Percentiles rank a stretch among this genome's conserved stretches.
These are phyloP conservation scores for Stephania yunnanensis DNA, from an alignment of 164 flowering plant genomes.

Conservation along the genomic window DNA sequence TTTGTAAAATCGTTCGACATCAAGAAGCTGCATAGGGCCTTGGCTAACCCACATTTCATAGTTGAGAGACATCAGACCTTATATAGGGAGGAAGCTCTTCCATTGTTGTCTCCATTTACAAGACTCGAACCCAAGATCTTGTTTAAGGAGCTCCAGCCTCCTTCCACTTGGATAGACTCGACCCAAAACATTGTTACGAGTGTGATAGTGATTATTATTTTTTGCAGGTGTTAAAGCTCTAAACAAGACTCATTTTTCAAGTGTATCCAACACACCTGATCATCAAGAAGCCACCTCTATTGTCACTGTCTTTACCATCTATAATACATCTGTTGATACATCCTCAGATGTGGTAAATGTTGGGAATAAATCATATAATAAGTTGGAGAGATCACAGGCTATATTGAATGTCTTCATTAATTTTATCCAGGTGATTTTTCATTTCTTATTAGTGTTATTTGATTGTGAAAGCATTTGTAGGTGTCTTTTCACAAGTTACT, in stretches of 20 bases:
- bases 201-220: not conserved
- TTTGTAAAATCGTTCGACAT: not conserved
- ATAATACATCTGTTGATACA: conserved; percentile 44
- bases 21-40: too few relatives aligned
- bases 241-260: conserved; percentile 43
- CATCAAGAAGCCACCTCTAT: conserved; percentile 38
- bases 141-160: too few relatives aligned
- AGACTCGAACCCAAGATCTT: too few relatives aligned
- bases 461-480: not conserved
- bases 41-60: too few relatives aligned
- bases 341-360: conserved; percentile 44
- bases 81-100: too few relatives aligned
- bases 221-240: conserved; percentile 68
- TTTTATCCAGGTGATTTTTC: conserved; percentile 66
- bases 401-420: conserved; percentile 65
- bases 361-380: conserved; percentile 62
- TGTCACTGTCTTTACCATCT: conserved; percentile 70
- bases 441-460: not conserved
- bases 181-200: not conserved
- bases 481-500: not conserved
- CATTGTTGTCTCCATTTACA: too few relatives aligned
- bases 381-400: conserved; percentile 75
- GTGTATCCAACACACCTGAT: conserved; percentile 15
- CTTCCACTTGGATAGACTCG: too few relatives aligned
- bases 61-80: too few relatives aligned